Evolutionary conservation across 1,284 basidiomycete genomes (phyloP).

Genomic region (Cystobasidiaceae sp.): DNA sequence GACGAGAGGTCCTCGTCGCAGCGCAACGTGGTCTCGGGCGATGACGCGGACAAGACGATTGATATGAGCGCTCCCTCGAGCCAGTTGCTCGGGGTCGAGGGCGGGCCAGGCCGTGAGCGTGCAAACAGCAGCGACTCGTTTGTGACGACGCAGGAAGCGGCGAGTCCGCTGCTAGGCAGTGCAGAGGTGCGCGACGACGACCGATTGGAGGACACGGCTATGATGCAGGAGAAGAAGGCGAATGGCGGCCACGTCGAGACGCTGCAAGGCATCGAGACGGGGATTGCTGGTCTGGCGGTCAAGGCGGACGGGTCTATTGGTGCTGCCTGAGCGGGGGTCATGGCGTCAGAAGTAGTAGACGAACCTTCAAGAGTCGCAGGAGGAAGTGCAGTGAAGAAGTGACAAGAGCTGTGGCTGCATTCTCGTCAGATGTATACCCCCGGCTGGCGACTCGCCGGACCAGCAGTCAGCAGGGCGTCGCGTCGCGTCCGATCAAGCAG

Average conservation of each 20-base stretch:
- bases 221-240: not conserved
- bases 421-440: too few relatives aligned
- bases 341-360: not conserved
- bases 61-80: not conserved
- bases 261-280: not conserved
- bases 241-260: not conserved
- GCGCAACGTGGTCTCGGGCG: not conserved
- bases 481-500: too few relatives aligned
- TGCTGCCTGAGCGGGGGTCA: not conserved
- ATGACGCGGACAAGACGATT: not conserved
- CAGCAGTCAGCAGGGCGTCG: too few relatives aligned
- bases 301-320: conserved; percentile 26
- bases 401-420: too few relatives aligned
- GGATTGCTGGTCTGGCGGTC: conserved; percentile 13
- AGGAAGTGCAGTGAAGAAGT: too few relatives aligned
- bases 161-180: not conserved
- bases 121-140: conserved; percentile 22
- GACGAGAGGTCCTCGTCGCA: not conserved
- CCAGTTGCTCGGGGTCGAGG: not conserved
- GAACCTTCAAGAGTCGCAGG: too few relatives aligned
- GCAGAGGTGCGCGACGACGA: not conserved
- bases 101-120: not conserved
- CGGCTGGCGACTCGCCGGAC: too few relatives aligned
- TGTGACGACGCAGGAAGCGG: conserved; percentile 12
- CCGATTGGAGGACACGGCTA: not conserved